Base-by-base conservation (phyloP, 768 basidiomycete species). In the Tephrocybe rancida region DNA sequence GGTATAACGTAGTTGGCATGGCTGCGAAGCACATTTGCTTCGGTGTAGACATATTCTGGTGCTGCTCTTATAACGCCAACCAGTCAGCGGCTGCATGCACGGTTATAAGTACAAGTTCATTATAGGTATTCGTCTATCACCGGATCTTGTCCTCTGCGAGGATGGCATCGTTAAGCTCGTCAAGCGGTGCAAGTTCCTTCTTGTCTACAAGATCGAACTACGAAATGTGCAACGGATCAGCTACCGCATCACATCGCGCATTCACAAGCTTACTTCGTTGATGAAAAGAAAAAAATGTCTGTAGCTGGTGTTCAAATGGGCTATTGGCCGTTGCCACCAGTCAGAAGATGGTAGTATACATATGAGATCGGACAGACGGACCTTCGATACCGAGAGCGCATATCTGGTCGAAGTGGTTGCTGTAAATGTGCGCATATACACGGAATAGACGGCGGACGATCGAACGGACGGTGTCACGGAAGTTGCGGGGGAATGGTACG, bases 361-460 rank as follows among this genome's bases (percentile, higher is more conserved):
- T 9, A n/a, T 14, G 35, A n/a, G n/a, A 37, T 9, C 9, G 16
- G 16, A 13, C 9, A 41, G 29, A 65, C 76, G 35, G 56, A 96
- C 96, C 96, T 83, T 99, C 97, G 48, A 99, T 98, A 5, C 95
- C 95, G 42, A 99, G 74, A 13, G 97, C 97, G 69, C 96, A 98
- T 54, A 98, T 92, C 63, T 98, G 96, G 64, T 98, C 97, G 69
- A 99, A 98, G 71, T 99, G 97, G 61, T 94, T 96, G 78, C 95
- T 96, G 77, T 99, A 99, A 65, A 98, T 87, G 69, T 99, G 97
- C 18, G 95, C 97, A 68, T 99, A 99, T 37, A 99, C 91, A 16
- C 97, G 84, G 81, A 99, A 99, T 50, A 99, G 70, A 24, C 97
- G 84, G 41, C 97, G 83, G 52, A 93, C 83, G 54, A 99, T 94